Evolutionary conservation across 2,329 filamentous ascomycete genomes (phyloP), one percentile per base, ranked within the genome.

Genomic region (Dactylellina leptospora): DNA sequence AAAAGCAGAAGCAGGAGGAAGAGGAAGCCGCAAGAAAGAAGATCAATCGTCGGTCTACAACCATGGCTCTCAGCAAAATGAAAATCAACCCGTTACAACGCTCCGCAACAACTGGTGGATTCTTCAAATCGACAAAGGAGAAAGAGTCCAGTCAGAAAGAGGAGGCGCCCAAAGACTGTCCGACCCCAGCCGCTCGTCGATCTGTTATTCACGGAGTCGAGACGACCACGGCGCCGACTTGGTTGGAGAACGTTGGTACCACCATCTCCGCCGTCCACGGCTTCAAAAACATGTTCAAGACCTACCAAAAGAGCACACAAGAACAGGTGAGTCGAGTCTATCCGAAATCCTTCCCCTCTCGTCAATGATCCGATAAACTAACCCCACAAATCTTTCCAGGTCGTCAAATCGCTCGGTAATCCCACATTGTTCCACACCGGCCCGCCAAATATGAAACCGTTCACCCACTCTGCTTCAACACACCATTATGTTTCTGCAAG

Each of bases 401-500:
- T 66, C 20, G 55, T 73, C 11, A 38, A 45, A 36, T 30, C 48
- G n/a, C 36, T 73, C n/a, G 50, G 40, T n/a, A 61, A 55, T 20
- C 60, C 59, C n/a, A 48, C 61, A 20, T 48, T 66, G 16, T 71
- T 58, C 53, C 66, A 71, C 30, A 55, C 68, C 40, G 59, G 68
- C 22, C 61, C 68, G 25, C 55, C 62, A 40, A 55, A 71, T 13
- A 48, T 53, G 54, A 76, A 74, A 20, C 71, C 73, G 58, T 76
- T 76, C 56, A 58, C 63, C 44, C 75, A 76, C 40, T 71, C 66
- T 8, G 74, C 74, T 50, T 71, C 74, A 16, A 76, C 64, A 20
- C 71, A 76, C 44, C 75, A 70, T 56, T 76, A 76, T 51, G 50
- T 76, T 40, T 75, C 75, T 25, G 73, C 72, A 59, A 68, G 75